phyloP scores from a whole-genome alignment of 331 rosid species.

The Quercus lobata region DNA sequence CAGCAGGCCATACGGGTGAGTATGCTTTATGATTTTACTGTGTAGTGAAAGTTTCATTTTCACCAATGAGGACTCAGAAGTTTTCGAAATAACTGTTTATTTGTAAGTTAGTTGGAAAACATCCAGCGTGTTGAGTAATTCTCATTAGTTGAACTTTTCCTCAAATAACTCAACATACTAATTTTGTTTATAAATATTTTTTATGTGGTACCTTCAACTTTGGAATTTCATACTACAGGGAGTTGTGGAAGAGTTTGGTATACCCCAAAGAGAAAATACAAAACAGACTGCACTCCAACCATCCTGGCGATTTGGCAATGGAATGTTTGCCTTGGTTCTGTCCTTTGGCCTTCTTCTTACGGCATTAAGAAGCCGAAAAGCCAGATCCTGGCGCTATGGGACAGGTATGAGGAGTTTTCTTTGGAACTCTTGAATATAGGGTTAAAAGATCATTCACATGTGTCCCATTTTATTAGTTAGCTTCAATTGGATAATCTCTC shows the following conservation, averaged over 20 bases:
- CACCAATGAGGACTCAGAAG: not conserved
- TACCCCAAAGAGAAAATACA: slow-evolving; percentile 51
- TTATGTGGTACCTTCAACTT: not conserved
- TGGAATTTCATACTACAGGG: slow-evolving; percentile 54
- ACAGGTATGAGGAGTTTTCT: slow-evolving; percentile 50
- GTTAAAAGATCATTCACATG: not conserved
- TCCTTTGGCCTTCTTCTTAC: slow-evolving; percentile 92
- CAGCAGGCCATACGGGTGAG: slow-evolving; percentile 95
- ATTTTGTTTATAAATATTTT: not conserved
- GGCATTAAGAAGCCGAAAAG: slow-evolving; percentile 86
- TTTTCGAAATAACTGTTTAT: not conserved
- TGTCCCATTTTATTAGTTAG: not conserved
- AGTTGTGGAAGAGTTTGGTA: slow-evolving; percentile 83
- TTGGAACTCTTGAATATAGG: not conserved
- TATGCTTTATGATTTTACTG: slow-evolving; percentile 9
- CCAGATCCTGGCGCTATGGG: slow-evolving; percentile 99
- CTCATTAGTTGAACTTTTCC: not conserved
- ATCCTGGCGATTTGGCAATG: slow-evolving; percentile 96
- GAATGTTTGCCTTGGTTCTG: slow-evolving; percentile 95
- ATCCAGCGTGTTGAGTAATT: not conserved
- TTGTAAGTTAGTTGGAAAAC: not conserved
- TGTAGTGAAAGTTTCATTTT: not conserved
- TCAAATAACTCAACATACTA: not conserved
- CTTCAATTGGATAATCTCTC: not conserved
- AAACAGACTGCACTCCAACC: slow-evolving; percentile 54